These are phyloP conservation scores for Phytopythium aichiense DNA, from an alignment of 352 stramenopile species.

Conservation along the genomic window DNA sequence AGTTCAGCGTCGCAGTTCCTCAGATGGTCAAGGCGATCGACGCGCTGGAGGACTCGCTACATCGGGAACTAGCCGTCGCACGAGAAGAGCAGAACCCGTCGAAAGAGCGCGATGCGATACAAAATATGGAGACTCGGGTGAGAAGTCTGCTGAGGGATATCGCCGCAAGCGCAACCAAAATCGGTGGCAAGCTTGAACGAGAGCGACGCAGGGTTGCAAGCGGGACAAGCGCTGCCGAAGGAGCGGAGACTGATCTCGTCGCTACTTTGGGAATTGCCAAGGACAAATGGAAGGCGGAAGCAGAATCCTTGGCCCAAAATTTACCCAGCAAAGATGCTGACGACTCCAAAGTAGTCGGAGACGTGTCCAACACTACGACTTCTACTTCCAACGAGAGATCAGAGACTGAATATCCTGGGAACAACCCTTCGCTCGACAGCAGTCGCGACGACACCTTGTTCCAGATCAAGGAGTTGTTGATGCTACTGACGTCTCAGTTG, in stretches of 20 bases:
- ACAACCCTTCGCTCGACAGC: background rate
- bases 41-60: constrained; percentile 41
- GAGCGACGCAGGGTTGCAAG: constrained; percentile 2
- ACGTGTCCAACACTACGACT: too few species aligned
- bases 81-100: constrained; percentile 57
- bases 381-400: background rate
- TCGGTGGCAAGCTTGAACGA: constrained; percentile 19
- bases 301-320: background rate
- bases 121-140: constrained; percentile 34
- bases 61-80: constrained; percentile 28
- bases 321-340: background rate
- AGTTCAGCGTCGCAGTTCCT: constrained; percentile 37
- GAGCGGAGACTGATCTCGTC: constrained; percentile 14
- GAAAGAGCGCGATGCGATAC: constrained; percentile 34
- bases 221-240: constrained; percentile 9
- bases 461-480: constrained; percentile 55
- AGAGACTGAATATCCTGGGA: background rate
- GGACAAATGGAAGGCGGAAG: constrained; percentile 12
- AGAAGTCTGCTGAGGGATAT: constrained; percentile 31
- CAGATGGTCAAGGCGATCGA: constrained; percentile 34
- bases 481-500: constrained; percentile 22
- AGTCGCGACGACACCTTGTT: constrained; percentile 35
- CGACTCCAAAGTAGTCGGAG: background rate
- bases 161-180: constrained; percentile 23
- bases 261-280: constrained; percentile 19